A percentile compares a stretch with the other conserved stretches of the same genome.
Conservation (phyloP, 345 rosid genomes). For the Brassica carinata region DNA sequence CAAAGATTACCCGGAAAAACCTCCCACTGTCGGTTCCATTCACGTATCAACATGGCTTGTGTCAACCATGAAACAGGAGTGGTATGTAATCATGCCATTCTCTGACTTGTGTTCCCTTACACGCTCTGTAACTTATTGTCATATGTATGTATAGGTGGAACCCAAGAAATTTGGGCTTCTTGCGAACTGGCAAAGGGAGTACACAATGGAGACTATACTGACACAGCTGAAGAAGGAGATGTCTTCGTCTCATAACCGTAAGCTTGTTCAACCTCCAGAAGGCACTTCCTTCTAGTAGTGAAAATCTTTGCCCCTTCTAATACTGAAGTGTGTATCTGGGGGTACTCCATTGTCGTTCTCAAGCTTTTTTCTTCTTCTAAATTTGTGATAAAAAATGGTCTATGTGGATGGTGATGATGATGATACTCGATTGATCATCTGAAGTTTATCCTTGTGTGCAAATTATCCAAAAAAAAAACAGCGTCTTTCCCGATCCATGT, state of each 20-base stretch:
- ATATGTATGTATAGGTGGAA: conserved; percentile 53
- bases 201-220: conserved; percentile 78
- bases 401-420: conserved; percentile 41
- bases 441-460: conserved; percentile 44
- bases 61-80: conserved; percentile 96
- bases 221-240: conserved; percentile 81
- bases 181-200: conserved; percentile 78
- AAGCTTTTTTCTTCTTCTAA: conserved; percentile 1
- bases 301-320: conserved; percentile 24
- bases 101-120: neutral
- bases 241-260: conserved; percentile 69
- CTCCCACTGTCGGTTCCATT: conserved; percentile 96
- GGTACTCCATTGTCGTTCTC: conserved; percentile 34
- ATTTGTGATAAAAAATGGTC: conserved; percentile 31
- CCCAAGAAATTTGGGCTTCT: conserved; percentile 71
- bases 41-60: conserved; percentile 88
- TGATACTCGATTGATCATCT: conserved; percentile 40
- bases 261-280: conserved; percentile 85
- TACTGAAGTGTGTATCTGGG: conserved; percentile 27
- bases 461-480: conserved; percentile 22
- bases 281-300: conserved; percentile 72
- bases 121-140: neutral
- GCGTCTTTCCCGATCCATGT: conserved; percentile 26
- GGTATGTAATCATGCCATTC: conserved; percentile 46
- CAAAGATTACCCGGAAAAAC: conserved; percentile 97